phyloP scores from a whole-genome alignment of 768 basidiomycete species.

The Termitomyces heimii region DNA sequence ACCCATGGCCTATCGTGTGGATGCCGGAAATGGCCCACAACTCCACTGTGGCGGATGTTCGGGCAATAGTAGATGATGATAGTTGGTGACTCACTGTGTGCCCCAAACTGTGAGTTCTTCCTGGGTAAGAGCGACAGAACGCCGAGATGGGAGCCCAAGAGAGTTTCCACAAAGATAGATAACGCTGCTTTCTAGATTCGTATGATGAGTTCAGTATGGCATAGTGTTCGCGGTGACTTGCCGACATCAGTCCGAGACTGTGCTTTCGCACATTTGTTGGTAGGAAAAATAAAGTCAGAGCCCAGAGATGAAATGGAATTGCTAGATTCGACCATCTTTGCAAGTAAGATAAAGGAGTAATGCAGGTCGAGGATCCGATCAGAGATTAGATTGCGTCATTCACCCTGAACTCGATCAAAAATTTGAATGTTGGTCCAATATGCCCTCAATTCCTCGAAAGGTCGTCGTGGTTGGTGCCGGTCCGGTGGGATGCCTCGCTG shows the following conservation, averaged over 20 bases:
- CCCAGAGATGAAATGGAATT: constrained; percentile 30
- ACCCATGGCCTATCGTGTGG: constrained; percentile 84
- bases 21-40: constrained; percentile 86
- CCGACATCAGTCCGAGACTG: constrained; percentile 31
- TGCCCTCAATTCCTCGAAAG: constrained; percentile 26
- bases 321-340: constrained; percentile 8
- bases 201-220: constrained; percentile 1
- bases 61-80: constrained; percentile 10
- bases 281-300: constrained; percentile 52
- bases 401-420: neutral
- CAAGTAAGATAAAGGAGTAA: neutral
- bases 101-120: constrained; percentile 88
- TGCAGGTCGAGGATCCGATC: constrained; percentile 7
- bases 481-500: constrained; percentile 90
- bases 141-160: constrained; percentile 75
- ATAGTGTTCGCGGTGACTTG: constrained; percentile 14
- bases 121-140: constrained; percentile 63
- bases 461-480: constrained; percentile 83
- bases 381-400: constrained; percentile 12
- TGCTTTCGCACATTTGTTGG: constrained; percentile 44
- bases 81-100: constrained; percentile 40
- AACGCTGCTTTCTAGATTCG: constrained; percentile 42
- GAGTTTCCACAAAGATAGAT: constrained; percentile 97
- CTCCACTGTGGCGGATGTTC: constrained; percentile 48
- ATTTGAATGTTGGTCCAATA: neutral